Percentiles rank a stretch among this genome's conserved stretches.
These are phyloP conservation scores for Hymenoscyphus albidus DNA, from an alignment of 2,329 filamentous ascomycete species.

Conservation along the genomic window DNA sequence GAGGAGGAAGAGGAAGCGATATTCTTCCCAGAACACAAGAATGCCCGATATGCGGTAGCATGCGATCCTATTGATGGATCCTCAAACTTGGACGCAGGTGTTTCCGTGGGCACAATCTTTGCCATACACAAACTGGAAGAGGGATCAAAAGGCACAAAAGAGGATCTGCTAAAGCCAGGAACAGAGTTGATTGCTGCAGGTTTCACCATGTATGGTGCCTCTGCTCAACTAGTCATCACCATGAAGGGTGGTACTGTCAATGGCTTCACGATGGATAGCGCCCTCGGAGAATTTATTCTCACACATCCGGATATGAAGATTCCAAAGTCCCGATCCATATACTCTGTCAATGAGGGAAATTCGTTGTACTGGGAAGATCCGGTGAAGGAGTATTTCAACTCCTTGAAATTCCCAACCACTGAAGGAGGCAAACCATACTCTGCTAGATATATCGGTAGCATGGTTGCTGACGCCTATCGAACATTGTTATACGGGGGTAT, in stretches of 20 bases:
- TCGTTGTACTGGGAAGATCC: slow-evolving; percentile 91
- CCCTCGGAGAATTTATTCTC: slow-evolving; percentile 96
- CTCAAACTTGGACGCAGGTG: slow-evolving; percentile 95
- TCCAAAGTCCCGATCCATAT: slow-evolving; percentile 77
- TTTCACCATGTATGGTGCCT: slow-evolving; percentile 99
- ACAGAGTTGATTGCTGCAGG: slow-evolving; percentile 88
- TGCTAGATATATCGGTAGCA: slow-evolving; percentile 90
- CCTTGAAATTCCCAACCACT: slow-evolving; percentile 72
- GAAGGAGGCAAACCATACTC: slow-evolving; percentile 84
- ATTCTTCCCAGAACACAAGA: slow-evolving; percentile 70
- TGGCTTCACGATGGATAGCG: slow-evolving; percentile 96
- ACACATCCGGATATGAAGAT: slow-evolving; percentile 93
- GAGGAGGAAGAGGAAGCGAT: slow-evolving; percentile 96
- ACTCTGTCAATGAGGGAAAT: slow-evolving; percentile 99
- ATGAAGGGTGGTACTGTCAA: slow-evolving; percentile 92
- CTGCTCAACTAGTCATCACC: slow-evolving; percentile 91
- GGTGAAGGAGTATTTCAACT: slow-evolving; percentile 84
- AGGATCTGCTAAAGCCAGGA: slow-evolving; percentile 85
- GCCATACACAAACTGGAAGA: slow-evolving; percentile 87
- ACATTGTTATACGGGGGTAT: slow-evolving; percentile 94
- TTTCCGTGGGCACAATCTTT: slow-evolving; percentile 97
- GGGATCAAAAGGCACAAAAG: slow-evolving; percentile 66
- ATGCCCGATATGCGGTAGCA: slow-evolving; percentile 87
- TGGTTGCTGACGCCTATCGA: slow-evolving; percentile 97
- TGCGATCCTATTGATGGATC: slow-evolving; percentile 98